A percentile compares a stretch with the other conserved stretches of the same genome.
phyloP scores from a whole-genome alignment of 805 yeast species.

The Hanseniaspora nectarophila region DNA sequence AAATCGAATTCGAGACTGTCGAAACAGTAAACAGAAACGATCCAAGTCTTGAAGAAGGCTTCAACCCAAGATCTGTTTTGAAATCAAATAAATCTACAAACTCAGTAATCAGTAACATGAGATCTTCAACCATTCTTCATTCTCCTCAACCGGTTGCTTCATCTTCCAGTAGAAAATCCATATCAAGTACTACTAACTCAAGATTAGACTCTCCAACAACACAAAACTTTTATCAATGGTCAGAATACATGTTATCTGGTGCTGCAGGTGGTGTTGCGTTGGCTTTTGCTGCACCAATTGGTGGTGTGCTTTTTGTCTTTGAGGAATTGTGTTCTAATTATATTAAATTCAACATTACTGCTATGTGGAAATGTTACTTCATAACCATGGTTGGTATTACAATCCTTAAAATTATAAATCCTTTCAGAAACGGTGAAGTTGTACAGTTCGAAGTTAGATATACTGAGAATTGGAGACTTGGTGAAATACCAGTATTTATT shows the following conservation, averaged over 20 bases:
- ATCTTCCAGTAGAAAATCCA: slow-evolving; percentile 20
- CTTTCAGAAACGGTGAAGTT: slow-evolving; percentile 88
- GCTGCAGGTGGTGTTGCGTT: slow-evolving; percentile 98
- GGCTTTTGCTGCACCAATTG: slow-evolving; percentile 93
- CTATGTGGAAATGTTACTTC: slow-evolving; percentile 84
- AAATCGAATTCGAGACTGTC: not conserved
- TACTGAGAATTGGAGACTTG: slow-evolving; percentile 73
- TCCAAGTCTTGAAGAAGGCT: slow-evolving; percentile 13
- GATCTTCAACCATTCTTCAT: slow-evolving; percentile 24
- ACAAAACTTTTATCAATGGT: slow-evolving; percentile 25
- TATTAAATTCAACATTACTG: slow-evolving; percentile 39
- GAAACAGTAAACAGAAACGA: not conserved
- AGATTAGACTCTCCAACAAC: slow-evolving; percentile 33
- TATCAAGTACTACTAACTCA: slow-evolving; percentile 24
- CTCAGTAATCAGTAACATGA: slow-evolving; percentile 33
- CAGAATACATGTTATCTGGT: slow-evolving; percentile 60
- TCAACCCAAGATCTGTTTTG: slow-evolving; percentile 16
- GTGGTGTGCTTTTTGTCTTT: slow-evolving; percentile 85
- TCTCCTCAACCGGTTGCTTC: slow-evolving; percentile 5
- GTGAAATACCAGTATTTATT: slow-evolving; percentile 71
- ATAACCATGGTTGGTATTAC: slow-evolving; percentile 82
- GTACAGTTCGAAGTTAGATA: slow-evolving; percentile 87
- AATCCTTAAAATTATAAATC: slow-evolving; percentile 67
- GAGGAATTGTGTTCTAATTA: slow-evolving; percentile 71
- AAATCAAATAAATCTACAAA: slow-evolving; percentile 19